phyloP scores from a whole-genome alignment of 2,329 filamentous ascomycete species.

The Trichophyton equinum region DNA sequence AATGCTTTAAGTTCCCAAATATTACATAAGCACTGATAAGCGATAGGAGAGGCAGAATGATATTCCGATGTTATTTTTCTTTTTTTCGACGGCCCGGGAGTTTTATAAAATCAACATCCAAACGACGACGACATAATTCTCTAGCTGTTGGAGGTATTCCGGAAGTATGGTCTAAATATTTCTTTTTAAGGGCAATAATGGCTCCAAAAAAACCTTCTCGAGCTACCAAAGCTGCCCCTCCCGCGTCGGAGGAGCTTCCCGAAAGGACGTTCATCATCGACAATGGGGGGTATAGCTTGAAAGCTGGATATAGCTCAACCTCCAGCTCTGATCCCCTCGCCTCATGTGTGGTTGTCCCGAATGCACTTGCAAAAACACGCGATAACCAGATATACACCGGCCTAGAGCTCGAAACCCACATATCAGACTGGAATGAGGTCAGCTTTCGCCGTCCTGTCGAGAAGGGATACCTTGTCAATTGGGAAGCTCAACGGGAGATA shows the following conservation, averaged over 20 bases:
- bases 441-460: constrained; percentile 80
- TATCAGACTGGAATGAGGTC: constrained; percentile 80
- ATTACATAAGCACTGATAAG: no score
- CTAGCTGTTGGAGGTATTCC: neutral
- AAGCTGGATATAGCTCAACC: constrained; percentile 56
- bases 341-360: constrained; percentile 61
- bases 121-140: neutral
- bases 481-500: constrained; percentile 89
- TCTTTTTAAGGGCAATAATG: neutral
- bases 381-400: constrained; percentile 68
- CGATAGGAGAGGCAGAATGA: no score
- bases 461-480: constrained; percentile 89
- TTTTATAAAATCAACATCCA: constrained; percentile 15
- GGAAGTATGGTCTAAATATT: neutral
- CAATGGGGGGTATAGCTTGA: constrained; percentile 84
- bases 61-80: no score
- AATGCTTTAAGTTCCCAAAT: neutral
- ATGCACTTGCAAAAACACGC: constrained; percentile 76
- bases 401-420: constrained; percentile 57
- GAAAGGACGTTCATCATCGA: constrained; percentile 71
- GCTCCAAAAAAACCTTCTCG: constrained; percentile 20
- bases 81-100: no score
- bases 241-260: constrained; percentile 41
- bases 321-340: constrained; percentile 30
- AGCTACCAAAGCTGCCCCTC: constrained; percentile 40